Evolutionary conservation across 495 filamentous ascomycete genomes (phyloP).

Genomic region (Xylaria longipes): DNA sequence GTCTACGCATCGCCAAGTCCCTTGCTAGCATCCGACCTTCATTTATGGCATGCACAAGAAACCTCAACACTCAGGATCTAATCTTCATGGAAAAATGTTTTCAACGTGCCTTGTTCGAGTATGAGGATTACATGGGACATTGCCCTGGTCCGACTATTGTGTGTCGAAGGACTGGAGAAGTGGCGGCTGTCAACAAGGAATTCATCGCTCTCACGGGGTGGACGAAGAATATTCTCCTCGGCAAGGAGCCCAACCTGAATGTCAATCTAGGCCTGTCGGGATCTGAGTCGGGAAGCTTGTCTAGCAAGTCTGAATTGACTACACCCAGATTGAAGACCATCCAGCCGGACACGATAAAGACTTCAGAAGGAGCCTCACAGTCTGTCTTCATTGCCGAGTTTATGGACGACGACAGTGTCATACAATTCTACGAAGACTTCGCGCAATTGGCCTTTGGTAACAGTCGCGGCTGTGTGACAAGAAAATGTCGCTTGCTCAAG

Average conservation of each 20-base stretch:
- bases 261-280: constrained; percentile 67
- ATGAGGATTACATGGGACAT: constrained; percentile 87
- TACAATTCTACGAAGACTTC: constrained; percentile 96
- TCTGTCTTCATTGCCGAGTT: constrained; percentile 91
- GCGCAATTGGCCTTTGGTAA: constrained; percentile 89
- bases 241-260: constrained; percentile 87
- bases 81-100: constrained; percentile 98
- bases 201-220: constrained; percentile 94
- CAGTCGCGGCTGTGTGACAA: constrained; percentile 80
- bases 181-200: constrained; percentile 91
- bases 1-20: constrained; percentile 80
- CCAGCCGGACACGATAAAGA: constrained; percentile 42
- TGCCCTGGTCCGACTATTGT: constrained; percentile 90
- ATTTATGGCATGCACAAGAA: constrained; percentile 86
- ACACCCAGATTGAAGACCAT: constrained; percentile 54
- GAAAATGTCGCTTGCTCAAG: constrained; percentile 85
- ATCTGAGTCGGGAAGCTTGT: constrained; percentile 43
- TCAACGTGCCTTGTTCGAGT: constrained; percentile 89
- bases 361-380: constrained; percentile 49
- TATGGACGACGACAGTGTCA: constrained; percentile 89
- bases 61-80: constrained; percentile 82
- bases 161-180: constrained; percentile 88
- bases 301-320: constrained; percentile 47
- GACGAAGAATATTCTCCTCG: constrained; percentile 88
- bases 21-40: constrained; percentile 89